Evolutionary conservation across 495 filamentous ascomycete genomes (phyloP), one percentile per base, ranked within the genome.

Genomic region (Umbilicaria muhlenbergii): DNA sequence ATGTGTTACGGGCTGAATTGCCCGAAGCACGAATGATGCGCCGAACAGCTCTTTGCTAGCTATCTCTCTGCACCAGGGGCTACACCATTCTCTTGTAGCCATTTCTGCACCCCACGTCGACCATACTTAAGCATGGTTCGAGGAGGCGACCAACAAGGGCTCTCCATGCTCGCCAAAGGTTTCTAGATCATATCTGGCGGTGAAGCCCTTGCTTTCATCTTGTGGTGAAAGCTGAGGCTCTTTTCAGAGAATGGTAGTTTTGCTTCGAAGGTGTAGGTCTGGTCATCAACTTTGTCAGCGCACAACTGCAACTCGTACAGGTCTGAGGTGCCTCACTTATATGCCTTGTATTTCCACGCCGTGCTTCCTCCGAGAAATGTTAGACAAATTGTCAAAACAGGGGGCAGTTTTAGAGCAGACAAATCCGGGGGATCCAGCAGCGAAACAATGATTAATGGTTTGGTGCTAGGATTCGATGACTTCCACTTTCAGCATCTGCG

Each of bases 201-300:
- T 0, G 3, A 51, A 51, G 18, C 63, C 56, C 1, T 33, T 24
- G 0, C 42, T 41, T 2, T 15, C 35, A 24, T 70, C 56, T 0
- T 74, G 75, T 0, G 66, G 54, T 0, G 73, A 52, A 75, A 73
- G 1, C 63, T 41, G 0, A 62, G 45, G 39, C 61, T 67, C 38
- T 66, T 67, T 48, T 76, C 58, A 44, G 66, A 79, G 46, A 64
- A 73, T 0, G 71, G 70, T 0, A 75, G 57, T 0, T 72, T 42
- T 65, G 57, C n/a, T 72, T 62, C 19, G 34, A 62, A 80, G 6
- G 54, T 57, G 47, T 72, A 80, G 38, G 56, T 65, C 0, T 61
- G 33, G 47, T 79, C 76, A 39, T 66, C 62, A 3, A 78, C 71
- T 0, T 43, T 36, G 18, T 71, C 63, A 1, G 74, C 75, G 73